A percentile compares a stretch with the other conserved stretches of the same genome.
Evolutionary conservation across 805 yeast species (phyloP).

Genomic region (Crinitomyces ghanaensis): DNA sequence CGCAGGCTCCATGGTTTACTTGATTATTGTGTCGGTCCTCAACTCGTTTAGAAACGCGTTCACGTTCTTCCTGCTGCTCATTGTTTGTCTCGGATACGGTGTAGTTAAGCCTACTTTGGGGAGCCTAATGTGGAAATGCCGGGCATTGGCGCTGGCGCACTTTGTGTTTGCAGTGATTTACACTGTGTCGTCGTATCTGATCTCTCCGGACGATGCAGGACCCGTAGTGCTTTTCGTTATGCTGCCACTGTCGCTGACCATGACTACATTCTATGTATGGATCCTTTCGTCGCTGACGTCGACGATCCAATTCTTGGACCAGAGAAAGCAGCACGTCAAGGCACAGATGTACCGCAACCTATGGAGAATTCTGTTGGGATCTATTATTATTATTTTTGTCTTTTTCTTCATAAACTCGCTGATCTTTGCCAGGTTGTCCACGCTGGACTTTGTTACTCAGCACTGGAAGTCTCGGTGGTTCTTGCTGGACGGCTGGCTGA

Average conservation of each 20-base stretch:
- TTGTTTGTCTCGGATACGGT: slow-evolving; percentile 88
- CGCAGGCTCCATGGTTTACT: slow-evolving; percentile 56
- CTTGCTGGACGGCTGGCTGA: slow-evolving; percentile 88
- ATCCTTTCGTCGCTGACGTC: slow-evolving; percentile 60
- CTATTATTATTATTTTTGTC: slow-evolving; percentile 55
- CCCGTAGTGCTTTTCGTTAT: slow-evolving; percentile 45
- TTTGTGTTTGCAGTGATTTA: slow-evolving; percentile 44
- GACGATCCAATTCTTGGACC: slow-evolving; percentile 61
- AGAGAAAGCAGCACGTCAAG: slow-evolving; percentile 87
- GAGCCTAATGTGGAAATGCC: slow-evolving; percentile 63
- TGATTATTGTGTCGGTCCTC: slow-evolving; percentile 65
- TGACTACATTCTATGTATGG: slow-evolving; percentile 62
- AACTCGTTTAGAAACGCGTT: slow-evolving; percentile 76
- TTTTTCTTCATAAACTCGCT: slow-evolving; percentile 65
- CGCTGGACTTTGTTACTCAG: slow-evolving; percentile 66
- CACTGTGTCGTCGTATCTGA: slow-evolving; percentile 40
- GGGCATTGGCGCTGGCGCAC: slow-evolving; percentile 45
- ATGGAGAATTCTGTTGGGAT: slow-evolving; percentile 60
- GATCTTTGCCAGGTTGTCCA: slow-evolving; percentile 59
- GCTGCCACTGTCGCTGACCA: slow-evolving; percentile 59
- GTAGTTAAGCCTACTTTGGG: slow-evolving; percentile 82
- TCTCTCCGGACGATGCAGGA: slow-evolving; percentile 36
- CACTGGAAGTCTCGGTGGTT: slow-evolving; percentile 92
- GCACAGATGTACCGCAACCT: slow-evolving; percentile 74
- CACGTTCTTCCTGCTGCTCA: slow-evolving; percentile 74